Evolutionary conservation across 208 protist genomes (phyloP).

Genomic region (Leishmania arabica): DNA sequence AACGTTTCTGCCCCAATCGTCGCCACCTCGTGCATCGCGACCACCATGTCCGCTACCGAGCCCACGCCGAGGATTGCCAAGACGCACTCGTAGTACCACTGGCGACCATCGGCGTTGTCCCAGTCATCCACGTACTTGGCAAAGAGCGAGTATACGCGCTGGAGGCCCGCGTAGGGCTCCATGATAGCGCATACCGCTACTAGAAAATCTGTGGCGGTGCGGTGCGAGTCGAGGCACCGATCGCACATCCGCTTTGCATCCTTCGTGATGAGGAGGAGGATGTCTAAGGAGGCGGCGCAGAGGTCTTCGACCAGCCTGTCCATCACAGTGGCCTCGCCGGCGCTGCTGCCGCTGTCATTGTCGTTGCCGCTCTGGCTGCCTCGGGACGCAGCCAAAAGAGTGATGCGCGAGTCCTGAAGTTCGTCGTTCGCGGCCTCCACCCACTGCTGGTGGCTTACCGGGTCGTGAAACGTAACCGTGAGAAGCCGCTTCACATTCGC

Average conservation of each 20-base stretch:
- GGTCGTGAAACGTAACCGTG: constrained; percentile 23
- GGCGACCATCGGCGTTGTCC: constrained; percentile 10
- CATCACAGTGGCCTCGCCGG: constrained; percentile 2
- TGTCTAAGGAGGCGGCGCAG: constrained; percentile 54
- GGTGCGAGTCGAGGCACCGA: constrained; percentile 45
- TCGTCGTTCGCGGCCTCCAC: constrained; percentile 47
- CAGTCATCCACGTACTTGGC: constrained; percentile 25
- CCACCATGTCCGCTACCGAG: constrained; percentile 48
- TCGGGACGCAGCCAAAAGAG: constrained; percentile 19
- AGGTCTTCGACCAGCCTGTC: constrained; percentile 44
- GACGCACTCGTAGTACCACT: constrained; percentile 58
- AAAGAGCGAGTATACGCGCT: constrained; percentile 33
- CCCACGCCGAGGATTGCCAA: constrained; percentile 38
- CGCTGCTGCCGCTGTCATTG: not conserved
- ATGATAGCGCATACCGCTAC: constrained; percentile 70
- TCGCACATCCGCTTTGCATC: constrained; percentile 54
- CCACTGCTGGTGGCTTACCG: constrained; percentile 40
- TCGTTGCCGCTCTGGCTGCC: not conserved
- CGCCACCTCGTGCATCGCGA: constrained; percentile 28
- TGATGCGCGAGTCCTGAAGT: constrained; percentile 53
- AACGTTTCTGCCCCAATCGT: not conserved
- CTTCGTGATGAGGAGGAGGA: constrained; percentile 74
- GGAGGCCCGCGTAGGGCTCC: constrained; percentile 55
- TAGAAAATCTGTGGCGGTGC: constrained; percentile 65
- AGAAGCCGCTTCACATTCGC: constrained; percentile 69